Percentiles rank a stretch among this genome's conserved stretches.
Evolutionary conservation across 116 monocot species (phyloP).

Genomic region (Cymodocea nodosa): DNA sequence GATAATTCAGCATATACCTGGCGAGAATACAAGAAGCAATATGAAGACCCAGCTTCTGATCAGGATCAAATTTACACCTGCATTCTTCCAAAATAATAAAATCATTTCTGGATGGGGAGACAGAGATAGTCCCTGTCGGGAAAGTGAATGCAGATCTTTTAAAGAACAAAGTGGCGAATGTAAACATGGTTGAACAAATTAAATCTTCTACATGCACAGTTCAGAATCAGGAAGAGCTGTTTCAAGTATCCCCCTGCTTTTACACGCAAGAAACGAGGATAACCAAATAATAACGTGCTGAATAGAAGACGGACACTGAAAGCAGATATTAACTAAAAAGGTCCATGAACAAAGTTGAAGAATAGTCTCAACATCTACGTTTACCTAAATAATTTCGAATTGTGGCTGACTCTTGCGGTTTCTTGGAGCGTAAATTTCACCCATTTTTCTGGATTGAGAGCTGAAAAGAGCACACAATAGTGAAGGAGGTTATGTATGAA

Average conservation of each 20-base stretch:
- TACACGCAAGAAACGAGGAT: no score
- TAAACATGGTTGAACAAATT: no score
- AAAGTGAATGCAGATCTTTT: background rate
- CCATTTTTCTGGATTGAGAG: slow-evolving; percentile 83
- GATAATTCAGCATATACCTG: slow-evolving; percentile 32
- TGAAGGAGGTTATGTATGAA: background rate
- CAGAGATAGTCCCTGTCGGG: background rate
- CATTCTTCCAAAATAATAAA: slow-evolving; percentile 1
- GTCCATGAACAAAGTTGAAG: background rate
- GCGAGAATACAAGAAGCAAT: slow-evolving; percentile 89
- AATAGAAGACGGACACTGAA: background rate
- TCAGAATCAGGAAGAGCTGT: no score
- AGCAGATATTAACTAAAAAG: background rate
- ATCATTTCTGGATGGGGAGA: background rate
- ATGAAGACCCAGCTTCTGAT: slow-evolving; percentile 68
- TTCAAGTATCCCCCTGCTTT: no score
- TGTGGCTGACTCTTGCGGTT: slow-evolving; percentile 73
- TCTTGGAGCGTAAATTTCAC: slow-evolving; percentile 85
- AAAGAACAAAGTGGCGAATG: no score
- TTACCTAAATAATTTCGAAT: slow-evolving; percentile 76
- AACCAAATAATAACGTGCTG: no score
- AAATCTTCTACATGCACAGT: no score
- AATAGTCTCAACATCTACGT: background rate
- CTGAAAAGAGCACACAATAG: slow-evolving; percentile 23
- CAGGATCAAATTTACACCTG: slow-evolving; percentile 86